Conservation (phyloP, 129 eudicot genomes). For the Pittosporum tobira region DNA sequence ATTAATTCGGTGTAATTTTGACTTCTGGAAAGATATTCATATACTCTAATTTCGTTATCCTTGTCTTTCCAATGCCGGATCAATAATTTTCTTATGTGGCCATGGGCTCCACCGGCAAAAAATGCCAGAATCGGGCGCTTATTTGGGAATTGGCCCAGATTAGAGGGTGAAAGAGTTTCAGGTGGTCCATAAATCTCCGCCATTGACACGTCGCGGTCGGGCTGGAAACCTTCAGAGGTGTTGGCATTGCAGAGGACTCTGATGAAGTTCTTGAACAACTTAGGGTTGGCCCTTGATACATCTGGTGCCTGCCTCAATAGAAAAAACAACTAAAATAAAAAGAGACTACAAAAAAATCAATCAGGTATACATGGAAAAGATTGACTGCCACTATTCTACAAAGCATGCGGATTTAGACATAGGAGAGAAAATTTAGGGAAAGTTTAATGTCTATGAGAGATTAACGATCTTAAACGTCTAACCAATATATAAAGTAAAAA, state of each 20-base stretch:
- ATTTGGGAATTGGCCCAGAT: conserved; percentile 23
- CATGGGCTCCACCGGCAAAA: conserved; percentile 44
- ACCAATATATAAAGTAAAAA: too few relatives aligned
- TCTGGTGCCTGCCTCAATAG: conserved; percentile 12
- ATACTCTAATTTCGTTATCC: conserved; percentile 29
- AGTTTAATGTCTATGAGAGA: too few relatives aligned
- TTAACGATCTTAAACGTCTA: too few relatives aligned
- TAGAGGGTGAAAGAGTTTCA: conserved; percentile 21
- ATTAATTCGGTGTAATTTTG: conserved; percentile 24
- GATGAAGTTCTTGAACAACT: conserved; percentile 4
- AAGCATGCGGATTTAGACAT: too few relatives aligned
- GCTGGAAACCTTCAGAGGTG: conserved; percentile 39
- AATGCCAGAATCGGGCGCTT: conserved; percentile 40
- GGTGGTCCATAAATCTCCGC: conserved; percentile 36
- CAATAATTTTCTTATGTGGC: conserved; percentile 25
- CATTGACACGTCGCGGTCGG: conserved; percentile 38
- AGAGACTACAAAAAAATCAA: not conserved
- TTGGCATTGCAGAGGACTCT: conserved; percentile 50
- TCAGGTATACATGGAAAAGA: too few relatives aligned
- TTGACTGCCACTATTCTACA: too few relatives aligned
- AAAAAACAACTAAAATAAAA: not conserved
- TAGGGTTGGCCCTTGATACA: not conserved
- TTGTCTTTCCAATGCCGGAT: conserved; percentile 30
- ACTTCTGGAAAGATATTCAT: conserved; percentile 30
- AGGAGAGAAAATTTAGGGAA: too few relatives aligned